Base-by-base conservation (phyloP, 306 rosid genomes). In the Prunus dulcis region DNA sequence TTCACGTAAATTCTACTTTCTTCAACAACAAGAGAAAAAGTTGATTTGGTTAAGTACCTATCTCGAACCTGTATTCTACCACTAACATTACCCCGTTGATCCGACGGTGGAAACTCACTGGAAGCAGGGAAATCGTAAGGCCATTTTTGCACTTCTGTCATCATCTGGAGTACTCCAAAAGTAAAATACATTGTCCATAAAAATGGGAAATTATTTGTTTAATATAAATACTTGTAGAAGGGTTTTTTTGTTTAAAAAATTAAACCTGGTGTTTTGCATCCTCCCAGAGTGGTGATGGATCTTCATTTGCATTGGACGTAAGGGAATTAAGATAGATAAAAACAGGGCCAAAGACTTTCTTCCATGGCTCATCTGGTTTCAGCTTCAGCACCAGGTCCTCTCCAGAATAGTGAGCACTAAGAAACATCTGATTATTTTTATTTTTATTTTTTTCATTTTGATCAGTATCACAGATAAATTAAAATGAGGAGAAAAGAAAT, bases 321-420 rank as follows among this genome's bases (percentile, higher is more conserved):
- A 1, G 2, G n/a, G 80, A 82, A 67, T 82, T 85, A 27, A 85
- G 72, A 63, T 85, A 85, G 9, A 79, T 56, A 32, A 79, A 85
- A 62, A 85, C 74, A 10, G 86, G 89, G 6, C 89, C 89, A 30
- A 85, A 85, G 17, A 76, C 89, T 77, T 85, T 85, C 84, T 85
- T 85, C 89, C 89, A 85, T 6, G 70, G 62, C 52, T 85, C 89
- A 30, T 69, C 52, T 4, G 80, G 64, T 70, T 81, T 76, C 8
- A 85, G 55, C 67, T 85, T 85, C 52, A 82, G 34, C 34, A 85
- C 86, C 38, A 82, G 57, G 69, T 85, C 89, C 73, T 79, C 80
- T 73, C 86, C 86, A 0, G 82, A 27, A 56, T 85, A 85, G 38
- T 85, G 89, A 55, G 89, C 89, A 47, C 89, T 85, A 10, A 81